These are phyloP conservation scores for Leishmania turanica DNA, from an alignment of 208 protist genomes.

Conservation along the genomic window DNA sequence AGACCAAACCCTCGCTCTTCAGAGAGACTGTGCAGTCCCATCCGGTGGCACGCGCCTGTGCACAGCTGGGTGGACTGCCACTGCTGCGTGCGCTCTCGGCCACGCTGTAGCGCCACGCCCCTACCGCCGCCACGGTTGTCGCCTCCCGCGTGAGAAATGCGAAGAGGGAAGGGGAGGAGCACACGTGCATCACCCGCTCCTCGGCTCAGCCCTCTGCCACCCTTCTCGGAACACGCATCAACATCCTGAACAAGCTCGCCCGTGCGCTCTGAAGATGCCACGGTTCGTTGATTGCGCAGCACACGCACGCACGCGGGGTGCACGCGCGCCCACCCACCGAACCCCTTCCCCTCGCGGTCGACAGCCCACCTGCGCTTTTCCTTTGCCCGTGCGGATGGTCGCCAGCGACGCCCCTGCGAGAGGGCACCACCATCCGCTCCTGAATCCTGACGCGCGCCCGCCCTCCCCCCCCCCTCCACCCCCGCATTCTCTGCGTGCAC, in stretches of 20 bases:
- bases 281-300: neutral
- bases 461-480: too few relatives aligned
- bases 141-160: neutral
- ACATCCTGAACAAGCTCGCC: neutral
- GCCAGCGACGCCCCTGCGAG: neutral
- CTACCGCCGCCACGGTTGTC: neutral
- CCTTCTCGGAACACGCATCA: neutral
- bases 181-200: neutral
- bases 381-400: neutral
- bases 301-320: neutral
- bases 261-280: neutral
- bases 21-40: neutral
- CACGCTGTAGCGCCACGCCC: neutral
- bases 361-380: neutral
- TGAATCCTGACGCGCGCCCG: neutral
- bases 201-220: neutral
- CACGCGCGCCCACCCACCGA: neutral
- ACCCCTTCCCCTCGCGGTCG: neutral
- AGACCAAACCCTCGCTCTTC: constrained; percentile 10
- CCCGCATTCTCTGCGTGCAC: neutral
- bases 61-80: constrained; percentile 18
- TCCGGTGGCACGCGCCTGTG: constrained; percentile 11
- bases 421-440: neutral
- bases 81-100: constrained; percentile 18
- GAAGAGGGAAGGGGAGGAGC: neutral